Base-by-base conservation (phyloP, 179 eudicot genomes). In the Beta corolliflora region DNA sequence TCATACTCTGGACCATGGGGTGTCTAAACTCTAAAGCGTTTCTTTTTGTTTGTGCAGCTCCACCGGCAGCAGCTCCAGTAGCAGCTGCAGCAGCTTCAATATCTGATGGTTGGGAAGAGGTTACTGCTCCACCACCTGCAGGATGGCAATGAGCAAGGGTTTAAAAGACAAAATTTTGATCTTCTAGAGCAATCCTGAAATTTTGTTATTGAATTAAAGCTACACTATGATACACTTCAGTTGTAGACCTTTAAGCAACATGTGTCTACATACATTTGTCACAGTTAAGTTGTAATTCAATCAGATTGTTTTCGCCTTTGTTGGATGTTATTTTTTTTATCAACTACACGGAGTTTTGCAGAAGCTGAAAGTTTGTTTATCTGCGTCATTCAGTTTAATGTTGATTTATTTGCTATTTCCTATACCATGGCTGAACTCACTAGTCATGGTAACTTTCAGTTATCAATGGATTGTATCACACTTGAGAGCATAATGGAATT, bases 61-160 rank as follows among this genome's bases (percentile, higher is more conserved):
- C 70, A 19, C 15, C 18, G 15, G 67, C 52, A n/a, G 68, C 78
- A 29, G 67, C 29, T 56, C 13, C 53, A 29, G 19, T 21, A 50
- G 61, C 52, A 29, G 78, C 25, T 75, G 29, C 66, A 15, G 19
- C 15, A 50, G 64, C 41, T 76, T 19, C 55, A 11, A 63, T 44
- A 7, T 45, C 69, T 14, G 79, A 76, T 5, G 79, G 79, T 61
- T 76, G 79, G 79, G 79, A 76, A 23, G 79, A 45, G 59, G 80
- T 50, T 66, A 19, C 80, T 65, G 73, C 80, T 29, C 73, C 78
- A 31, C 66, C 61, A 0, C 15, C 73, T 18, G 11, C 80, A 29
- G 73, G 73, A 54, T 77, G 80, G 80, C 58, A 77, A 77, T 77
- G 59, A 77, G 67, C 79, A 58, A 54, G 14, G 60, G 3, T 2